Conservation (phyloP, 192 early-diverging fungal species). For the Podila verticillata region DNA sequence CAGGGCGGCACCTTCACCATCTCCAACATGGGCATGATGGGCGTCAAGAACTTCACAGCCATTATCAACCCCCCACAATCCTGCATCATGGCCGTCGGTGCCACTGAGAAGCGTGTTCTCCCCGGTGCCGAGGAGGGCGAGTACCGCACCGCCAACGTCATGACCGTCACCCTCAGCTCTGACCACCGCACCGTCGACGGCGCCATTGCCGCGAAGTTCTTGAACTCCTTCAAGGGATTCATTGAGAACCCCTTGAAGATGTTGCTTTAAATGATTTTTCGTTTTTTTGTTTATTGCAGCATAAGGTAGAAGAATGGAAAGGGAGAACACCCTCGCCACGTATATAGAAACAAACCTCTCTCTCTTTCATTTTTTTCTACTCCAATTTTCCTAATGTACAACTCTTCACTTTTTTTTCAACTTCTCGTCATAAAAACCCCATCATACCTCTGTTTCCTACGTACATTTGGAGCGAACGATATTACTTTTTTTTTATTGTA, state of each 20-base stretch:
- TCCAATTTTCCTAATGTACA: slow-evolving; percentile 13
- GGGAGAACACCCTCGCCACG: background rate
- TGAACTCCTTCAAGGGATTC: slow-evolving; percentile 88
- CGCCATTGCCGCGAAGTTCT: slow-evolving; percentile 90
- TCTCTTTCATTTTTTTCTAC: background rate
- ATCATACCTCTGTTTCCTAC: no score
- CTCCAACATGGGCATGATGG: slow-evolving; percentile 98
- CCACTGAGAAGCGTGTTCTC: slow-evolving; percentile 79
- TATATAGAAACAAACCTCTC: background rate
- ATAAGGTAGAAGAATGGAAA: background rate
- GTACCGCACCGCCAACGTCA: slow-evolving; percentile 77
- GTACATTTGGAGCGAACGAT: no score
- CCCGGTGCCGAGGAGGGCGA: slow-evolving; percentile 70
- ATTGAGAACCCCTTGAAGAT: slow-evolving; percentile 96
- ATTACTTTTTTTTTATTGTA: no score
- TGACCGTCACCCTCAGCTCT: slow-evolving; percentile 88
- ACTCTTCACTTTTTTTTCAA: background rate
- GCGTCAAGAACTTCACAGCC: slow-evolving; percentile 93
- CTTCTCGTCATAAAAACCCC: no score
- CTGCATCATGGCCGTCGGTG: slow-evolving; percentile 92
- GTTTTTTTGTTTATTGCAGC: background rate
- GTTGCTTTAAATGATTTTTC: slow-evolving; percentile 76
- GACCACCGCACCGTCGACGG: slow-evolving; percentile 98
- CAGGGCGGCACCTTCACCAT: slow-evolving; percentile 98
- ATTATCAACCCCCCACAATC: slow-evolving; percentile 98